phyloP scores from a whole-genome alignment of 2,329 filamentous ascomycete genomes.

The Alternaria sp. region DNA sequence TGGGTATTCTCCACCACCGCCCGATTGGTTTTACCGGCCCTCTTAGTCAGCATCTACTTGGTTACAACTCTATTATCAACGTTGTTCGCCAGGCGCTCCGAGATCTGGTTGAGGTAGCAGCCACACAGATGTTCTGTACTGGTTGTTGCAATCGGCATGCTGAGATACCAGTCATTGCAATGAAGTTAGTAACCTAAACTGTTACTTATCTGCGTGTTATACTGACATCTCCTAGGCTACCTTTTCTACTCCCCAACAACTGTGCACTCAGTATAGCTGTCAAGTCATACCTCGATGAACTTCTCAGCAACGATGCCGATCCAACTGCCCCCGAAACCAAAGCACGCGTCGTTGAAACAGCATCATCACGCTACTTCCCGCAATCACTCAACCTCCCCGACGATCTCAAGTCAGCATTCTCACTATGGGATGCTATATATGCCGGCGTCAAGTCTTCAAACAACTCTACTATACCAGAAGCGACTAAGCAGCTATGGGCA shows the following conservation, averaged over 20 bases:
- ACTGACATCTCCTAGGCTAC: constrained; percentile 56
- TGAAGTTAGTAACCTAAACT: constrained; percentile 66
- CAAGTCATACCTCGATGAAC: constrained; percentile 80
- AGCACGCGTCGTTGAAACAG: constrained; percentile 60
- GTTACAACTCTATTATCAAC: constrained; percentile 83
- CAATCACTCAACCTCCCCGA: constrained; percentile 66
- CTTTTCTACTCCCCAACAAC: constrained; percentile 75
- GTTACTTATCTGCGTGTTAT: constrained; percentile 30
- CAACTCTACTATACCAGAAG: constrained; percentile 52
- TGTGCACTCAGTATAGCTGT: constrained; percentile 81
- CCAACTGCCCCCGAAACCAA: constrained; percentile 61
- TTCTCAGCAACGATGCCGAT: constrained; percentile 65
- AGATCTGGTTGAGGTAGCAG: constrained; percentile 83
- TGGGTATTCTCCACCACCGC: constrained; percentile 83
- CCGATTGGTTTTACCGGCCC: constrained; percentile 93
- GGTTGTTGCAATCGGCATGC: constrained; percentile 77
- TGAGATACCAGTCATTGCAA: constrained; percentile 69
- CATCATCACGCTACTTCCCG: constrained; percentile 67
- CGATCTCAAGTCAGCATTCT: constrained; percentile 68
- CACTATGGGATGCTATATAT: constrained; percentile 72
- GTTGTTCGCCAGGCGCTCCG: constrained; percentile 81
- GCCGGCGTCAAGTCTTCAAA: constrained; percentile 65
- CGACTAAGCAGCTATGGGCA: constrained; percentile 64
- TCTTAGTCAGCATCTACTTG: constrained; percentile 86
- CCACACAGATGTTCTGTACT: constrained; percentile 81